Conservation (phyloP, 306 rosid genomes). For the Sechiopsis laciniata region DNA sequence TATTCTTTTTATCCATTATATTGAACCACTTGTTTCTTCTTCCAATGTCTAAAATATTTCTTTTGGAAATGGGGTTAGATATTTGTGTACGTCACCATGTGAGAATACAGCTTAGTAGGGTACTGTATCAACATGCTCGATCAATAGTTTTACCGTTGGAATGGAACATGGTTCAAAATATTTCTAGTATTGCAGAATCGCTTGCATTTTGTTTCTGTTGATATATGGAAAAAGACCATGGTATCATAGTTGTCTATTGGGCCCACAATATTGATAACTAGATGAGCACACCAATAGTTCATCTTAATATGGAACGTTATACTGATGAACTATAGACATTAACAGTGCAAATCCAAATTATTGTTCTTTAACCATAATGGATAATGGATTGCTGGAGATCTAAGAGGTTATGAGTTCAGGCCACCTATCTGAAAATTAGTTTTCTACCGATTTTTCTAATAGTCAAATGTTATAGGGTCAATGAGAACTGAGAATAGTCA, state of each 20-base stretch:
- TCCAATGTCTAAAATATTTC: background rate
- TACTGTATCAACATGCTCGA: background rate
- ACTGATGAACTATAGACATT: background rate
- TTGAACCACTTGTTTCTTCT: background rate
- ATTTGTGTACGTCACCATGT: background rate
- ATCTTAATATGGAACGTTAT: background rate
- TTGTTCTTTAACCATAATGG: background rate
- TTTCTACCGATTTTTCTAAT: no score
- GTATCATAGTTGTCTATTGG: background rate
- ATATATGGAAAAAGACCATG: no score
- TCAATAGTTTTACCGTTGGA: background rate
- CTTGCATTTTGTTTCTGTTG: background rate
- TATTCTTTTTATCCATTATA: background rate
- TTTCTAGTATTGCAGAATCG: background rate
- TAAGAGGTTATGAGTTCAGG: no score
- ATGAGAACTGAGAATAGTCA: no score
- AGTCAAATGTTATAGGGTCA: no score
- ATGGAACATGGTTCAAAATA: background rate
- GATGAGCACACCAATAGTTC: background rate
- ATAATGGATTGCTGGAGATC: no score
- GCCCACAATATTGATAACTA: background rate
- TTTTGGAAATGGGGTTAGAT: background rate
- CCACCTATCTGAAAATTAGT: no score
- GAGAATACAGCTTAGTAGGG: conserved; percentile 2
- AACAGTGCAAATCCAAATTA: background rate